A percentile compares a stretch with the other conserved stretches of the same genome.
phyloP scores from a whole-genome alignment of 2,329 filamentous ascomycete species.

The Diaporthe velutina region DNA sequence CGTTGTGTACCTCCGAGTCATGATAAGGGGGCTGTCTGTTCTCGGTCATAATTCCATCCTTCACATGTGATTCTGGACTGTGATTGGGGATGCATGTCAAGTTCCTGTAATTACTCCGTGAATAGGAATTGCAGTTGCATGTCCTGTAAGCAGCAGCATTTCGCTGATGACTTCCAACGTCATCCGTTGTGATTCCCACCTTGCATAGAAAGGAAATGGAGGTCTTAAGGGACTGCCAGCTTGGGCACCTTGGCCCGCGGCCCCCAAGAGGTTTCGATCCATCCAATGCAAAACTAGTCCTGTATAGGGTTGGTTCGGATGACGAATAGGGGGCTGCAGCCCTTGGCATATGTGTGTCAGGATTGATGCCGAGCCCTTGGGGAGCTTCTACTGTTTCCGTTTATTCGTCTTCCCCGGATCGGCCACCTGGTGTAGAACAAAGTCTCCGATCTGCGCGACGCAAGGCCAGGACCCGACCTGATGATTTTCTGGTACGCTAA shows the following conservation, averaged over 20 bases:
- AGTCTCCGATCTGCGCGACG: neutral
- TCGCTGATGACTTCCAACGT: neutral
- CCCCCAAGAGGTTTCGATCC: neutral
- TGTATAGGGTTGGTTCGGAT: neutral
- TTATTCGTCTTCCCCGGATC: conserved; percentile 11
- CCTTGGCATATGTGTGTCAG: conserved; percentile 4
- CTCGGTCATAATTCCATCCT: neutral
- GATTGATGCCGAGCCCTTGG: neutral
- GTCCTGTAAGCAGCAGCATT: neutral
- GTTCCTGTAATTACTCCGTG: neutral
- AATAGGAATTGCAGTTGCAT: too few relatives aligned
- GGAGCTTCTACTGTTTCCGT: neutral
- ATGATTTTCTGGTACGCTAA: neutral
- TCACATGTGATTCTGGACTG: too few relatives aligned
- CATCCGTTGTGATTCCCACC: neutral
- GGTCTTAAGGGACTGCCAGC: neutral
- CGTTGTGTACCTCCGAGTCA: neutral
- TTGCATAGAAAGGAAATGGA: neutral
- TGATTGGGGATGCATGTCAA: neutral
- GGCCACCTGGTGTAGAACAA: neutral
- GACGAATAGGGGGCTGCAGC: neutral
- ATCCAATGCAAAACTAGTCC: conserved; percentile 8
- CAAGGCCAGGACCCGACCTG: neutral
- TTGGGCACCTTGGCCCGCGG: neutral
- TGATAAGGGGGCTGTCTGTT: neutral